phyloP scores from a whole-genome alignment of 148 eudicot genomes.

The Diospyros kaki region DNA sequence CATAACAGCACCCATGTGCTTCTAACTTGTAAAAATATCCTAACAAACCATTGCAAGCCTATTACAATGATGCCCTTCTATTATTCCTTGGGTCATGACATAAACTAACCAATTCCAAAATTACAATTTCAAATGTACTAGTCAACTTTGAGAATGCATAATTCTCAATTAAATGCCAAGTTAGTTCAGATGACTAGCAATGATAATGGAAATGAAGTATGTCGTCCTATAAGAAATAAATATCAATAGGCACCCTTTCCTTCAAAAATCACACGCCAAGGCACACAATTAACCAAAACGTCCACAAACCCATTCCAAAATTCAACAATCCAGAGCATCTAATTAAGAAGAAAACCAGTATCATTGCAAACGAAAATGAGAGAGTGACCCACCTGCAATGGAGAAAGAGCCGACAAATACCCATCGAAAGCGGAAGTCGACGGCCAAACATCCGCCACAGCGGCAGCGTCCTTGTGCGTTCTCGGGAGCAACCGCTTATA shows the following conservation, averaged over 20 bases:
- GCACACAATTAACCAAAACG: background rate
- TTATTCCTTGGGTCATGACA: too few relatives aligned
- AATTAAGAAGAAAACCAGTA: background rate
- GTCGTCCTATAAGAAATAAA: too few relatives aligned
- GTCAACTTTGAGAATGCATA: too few relatives aligned
- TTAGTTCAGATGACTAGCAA: too few relatives aligned
- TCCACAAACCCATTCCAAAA: background rate
- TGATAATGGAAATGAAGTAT: too few relatives aligned
- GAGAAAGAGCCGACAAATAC: constrained; percentile 83
- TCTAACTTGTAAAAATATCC: too few relatives aligned
- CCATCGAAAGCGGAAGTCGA: constrained; percentile 93
- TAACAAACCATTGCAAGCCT: too few relatives aligned
- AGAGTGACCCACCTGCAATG: constrained; percentile 58
- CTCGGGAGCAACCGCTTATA: constrained; percentile 85
- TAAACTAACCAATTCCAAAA: too few relatives aligned
- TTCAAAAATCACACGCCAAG: background rate
- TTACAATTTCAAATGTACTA: too few relatives aligned
- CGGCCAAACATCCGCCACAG: constrained; percentile 97
- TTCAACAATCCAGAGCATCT: background rate
- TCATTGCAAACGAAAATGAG: background rate
- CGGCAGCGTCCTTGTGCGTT: constrained; percentile 78
- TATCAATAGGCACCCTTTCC: background rate
- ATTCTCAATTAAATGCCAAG: too few relatives aligned
- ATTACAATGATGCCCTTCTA: too few relatives aligned
- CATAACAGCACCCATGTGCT: too few relatives aligned